Evolutionary conservation across 768 basidiomycete species (phyloP).

Genomic region (Cystoderma amianthinum): DNA sequence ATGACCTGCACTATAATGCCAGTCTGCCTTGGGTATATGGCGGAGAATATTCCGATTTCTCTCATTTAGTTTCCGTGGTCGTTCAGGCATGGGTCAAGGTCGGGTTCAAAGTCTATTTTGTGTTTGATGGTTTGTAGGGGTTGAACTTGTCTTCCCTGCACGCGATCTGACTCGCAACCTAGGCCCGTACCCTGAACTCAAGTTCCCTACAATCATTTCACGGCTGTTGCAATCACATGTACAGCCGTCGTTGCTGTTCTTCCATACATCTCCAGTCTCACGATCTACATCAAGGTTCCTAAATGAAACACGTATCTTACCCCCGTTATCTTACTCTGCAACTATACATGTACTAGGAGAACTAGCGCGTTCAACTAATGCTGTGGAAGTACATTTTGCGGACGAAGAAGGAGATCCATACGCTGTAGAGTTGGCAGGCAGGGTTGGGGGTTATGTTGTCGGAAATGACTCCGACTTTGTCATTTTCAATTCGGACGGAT

Average conservation of each 20-base stretch:
- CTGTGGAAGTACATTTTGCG: slow-evolving; percentile 58
- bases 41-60: slow-evolving; percentile 65
- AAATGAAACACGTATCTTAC: slow-evolving; percentile 66
- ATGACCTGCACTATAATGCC: slow-evolving; percentile 51
- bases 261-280: slow-evolving; percentile 66
- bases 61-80: slow-evolving; percentile 35
- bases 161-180: slow-evolving; percentile 9
- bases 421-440: slow-evolving; percentile 77
- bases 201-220: slow-evolving; percentile 59
- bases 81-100: slow-evolving; percentile 64
- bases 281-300: slow-evolving; percentile 63
- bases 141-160: slow-evolving; percentile 2
- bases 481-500: slow-evolving; percentile 68
- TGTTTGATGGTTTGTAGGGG: slow-evolving; percentile 68
- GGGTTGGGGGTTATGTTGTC: slow-evolving; percentile 65
- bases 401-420: slow-evolving; percentile 82
- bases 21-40: slow-evolving; percentile 81
- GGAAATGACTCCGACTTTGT: slow-evolving; percentile 83
- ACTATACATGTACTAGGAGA: slow-evolving; percentile 49
- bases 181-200: slow-evolving; percentile 70
- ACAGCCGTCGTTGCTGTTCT: slow-evolving; percentile 66
- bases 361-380: slow-evolving; percentile 23
- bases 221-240: slow-evolving; percentile 54
- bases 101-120: slow-evolving; percentile 62
- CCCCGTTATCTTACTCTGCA: slow-evolving; percentile 54